A percentile compares a stretch with the other conserved stretches of the same genome.
Evolutionary conservation across 208 protist genomes (phyloP).

Genomic region (Leptomonas pyrrhocoris): DNA sequence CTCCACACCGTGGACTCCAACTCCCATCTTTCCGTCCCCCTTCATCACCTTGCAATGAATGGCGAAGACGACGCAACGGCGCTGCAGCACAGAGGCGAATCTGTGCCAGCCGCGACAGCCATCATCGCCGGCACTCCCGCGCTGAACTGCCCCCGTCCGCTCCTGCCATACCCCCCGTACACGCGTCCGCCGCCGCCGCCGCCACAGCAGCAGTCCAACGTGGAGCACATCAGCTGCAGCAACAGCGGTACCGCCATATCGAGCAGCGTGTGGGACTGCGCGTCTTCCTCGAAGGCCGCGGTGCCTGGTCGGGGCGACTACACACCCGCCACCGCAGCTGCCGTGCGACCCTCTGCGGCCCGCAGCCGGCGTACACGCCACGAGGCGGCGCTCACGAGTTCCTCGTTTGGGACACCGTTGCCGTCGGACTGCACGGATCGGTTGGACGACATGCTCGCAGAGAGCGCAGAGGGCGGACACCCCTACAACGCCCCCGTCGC

Average conservation of each 20-base stretch:
- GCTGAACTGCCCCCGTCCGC: neutral
- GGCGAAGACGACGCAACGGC: neutral
- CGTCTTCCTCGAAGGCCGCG: neutral
- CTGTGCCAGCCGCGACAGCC: neutral
- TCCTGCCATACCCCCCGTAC: conserved; percentile 6
- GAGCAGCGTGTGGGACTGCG: conserved; percentile 6
- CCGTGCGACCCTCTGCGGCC: conserved; percentile 2
- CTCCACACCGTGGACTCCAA: conserved; percentile 2
- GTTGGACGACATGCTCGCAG: neutral
- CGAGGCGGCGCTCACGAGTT: conserved; percentile 3
- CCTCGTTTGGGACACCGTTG: conserved; percentile 1
- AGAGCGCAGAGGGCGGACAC: neutral
- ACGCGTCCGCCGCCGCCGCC: neutral
- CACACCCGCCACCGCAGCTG: conserved; percentile 8
- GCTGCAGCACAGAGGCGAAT: neutral
- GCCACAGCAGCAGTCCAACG: neutral
- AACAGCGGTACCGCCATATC: neutral
- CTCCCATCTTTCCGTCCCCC: conserved; percentile 6
- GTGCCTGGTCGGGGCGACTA: neutral
- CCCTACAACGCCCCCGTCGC: conserved; percentile 15
- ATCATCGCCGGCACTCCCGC: neutral
- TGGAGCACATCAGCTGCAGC: conserved; percentile 1
- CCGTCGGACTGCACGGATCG: neutral
- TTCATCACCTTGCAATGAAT: neutral
- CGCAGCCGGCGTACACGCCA: neutral